Evolutionary conservation across 2,329 filamentous ascomycete genomes (phyloP), one percentile per base, ranked within the genome.

Genomic region (Aspergillus melleus): DNA sequence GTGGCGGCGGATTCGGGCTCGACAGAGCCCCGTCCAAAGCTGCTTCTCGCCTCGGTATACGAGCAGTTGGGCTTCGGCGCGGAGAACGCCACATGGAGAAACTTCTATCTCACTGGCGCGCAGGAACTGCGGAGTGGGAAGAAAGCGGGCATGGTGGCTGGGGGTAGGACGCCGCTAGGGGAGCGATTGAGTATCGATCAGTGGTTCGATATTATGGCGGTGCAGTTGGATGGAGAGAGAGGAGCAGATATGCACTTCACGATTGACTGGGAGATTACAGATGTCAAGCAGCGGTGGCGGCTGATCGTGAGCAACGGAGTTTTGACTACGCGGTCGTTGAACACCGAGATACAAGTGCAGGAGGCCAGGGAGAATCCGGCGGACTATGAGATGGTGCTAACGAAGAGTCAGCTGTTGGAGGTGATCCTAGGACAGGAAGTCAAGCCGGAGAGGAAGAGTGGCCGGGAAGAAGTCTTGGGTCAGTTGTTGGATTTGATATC

Each of bases 41-140:
- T 24, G 4, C 52, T 65, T 3, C 68, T 80, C 2, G 73, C 72
- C 1, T 59, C 59, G 2, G 69, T 74, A 0, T 79, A 72, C 56
- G 68, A 72, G 52, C 59, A 66, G 22, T 70, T 80, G 8, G 77
- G 74, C 0, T 74, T 67, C 55, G 73, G 74, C 2, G 62, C 72
- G 3, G 77, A 79, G 63, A 80, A 79, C 63, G 77, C 67, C 4
- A 74, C 74, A 0, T 80, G 77, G 77, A 64, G 78, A 2, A 79
- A 79, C 57, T 76, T 78, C 58, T 80, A 76, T 54, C 66, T 79
- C 2, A 68, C 70, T 3, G 70, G 63, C 1, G 72, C 76, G 12
- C 61, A 60, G 44, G 72, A 73, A 22, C 67, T 76, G 52, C 50
- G 57, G 9, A 53, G 29, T 19, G 30, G 30, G 16, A 8, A 14